These are phyloP conservation scores for Globisporangium heterothallicum DNA, from an alignment of 352 stramenopile genomes.

Conservation along the genomic window DNA sequence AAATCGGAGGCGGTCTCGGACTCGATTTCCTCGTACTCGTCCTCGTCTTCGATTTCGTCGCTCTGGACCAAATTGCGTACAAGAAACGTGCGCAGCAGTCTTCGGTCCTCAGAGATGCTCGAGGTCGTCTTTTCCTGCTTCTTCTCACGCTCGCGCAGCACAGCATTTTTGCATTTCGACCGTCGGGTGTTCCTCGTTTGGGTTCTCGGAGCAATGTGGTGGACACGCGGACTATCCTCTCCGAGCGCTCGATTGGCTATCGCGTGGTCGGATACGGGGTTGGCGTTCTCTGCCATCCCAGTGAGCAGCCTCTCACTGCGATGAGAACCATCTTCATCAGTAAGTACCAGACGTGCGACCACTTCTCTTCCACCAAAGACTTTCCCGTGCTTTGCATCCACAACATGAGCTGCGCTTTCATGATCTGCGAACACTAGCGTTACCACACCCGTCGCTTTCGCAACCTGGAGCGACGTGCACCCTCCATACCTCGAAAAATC, in stretches of 20 bases:
- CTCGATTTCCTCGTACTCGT: constrained; percentile 42
- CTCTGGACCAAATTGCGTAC: constrained; percentile 30
- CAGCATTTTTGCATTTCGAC: constrained; percentile 27
- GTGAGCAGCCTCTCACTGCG: too few relatives aligned
- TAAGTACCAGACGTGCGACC: background rate
- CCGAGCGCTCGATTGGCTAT: background rate
- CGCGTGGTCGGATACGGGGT: background rate
- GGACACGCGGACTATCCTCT: background rate
- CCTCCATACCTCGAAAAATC: background rate
- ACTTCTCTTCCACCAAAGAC: constrained; percentile 34
- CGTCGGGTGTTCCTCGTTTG: constrained; percentile 21
- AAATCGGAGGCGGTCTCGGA: constrained; percentile 36
- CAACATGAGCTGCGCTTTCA: constrained; percentile 9
- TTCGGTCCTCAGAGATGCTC: background rate
- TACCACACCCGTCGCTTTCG: constrained; percentile 10
- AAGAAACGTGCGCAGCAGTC: constrained; percentile 10
- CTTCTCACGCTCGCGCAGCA: constrained; percentile 9
- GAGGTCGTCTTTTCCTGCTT: background rate
- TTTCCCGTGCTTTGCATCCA: constrained; percentile 18
- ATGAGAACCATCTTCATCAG: too few relatives aligned
- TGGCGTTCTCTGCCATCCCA: background rate
- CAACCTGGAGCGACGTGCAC: constrained; percentile 7
- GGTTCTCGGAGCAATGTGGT: background rate
- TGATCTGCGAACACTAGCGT: constrained; percentile 15
- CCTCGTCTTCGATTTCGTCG: constrained; percentile 44